Base-by-base conservation (phyloP, 495 filamentous ascomycete species). In the Copromyces sp. region DNA sequence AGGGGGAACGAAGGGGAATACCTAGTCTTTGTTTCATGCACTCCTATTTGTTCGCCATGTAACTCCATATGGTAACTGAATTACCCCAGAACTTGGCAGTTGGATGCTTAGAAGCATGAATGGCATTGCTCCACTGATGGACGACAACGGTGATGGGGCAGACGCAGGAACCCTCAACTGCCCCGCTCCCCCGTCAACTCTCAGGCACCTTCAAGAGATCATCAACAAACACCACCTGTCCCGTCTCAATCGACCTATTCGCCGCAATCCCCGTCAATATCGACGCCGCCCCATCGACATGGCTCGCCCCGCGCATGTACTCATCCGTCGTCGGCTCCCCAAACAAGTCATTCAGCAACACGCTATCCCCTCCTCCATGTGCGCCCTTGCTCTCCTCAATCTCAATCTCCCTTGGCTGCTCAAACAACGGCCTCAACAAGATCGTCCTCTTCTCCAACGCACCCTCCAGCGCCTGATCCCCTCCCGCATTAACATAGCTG, bases 221-320 rank as follows among this genome's bases (percentile, higher is more conserved):
- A 73, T 86, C 83, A 2, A 86, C 83, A 69, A 76, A 80, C 3
- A 86, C 81, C n/a, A 84, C 82, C 71, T 84, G 82, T 0, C 86
- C 87, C 68, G 83, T 88, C 2, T 83, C 82, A 41, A 89, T 86
- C 6, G 87, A 87, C 77, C 77, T 80, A 72, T 89, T 89, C 7
- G 87, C 87, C 37, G 85, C 86, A 74, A 89, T 87, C 0, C 87
- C 87, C 0, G 86, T 88, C 73, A 88, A 42, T 59, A 89, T 88
- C 6, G 85, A 87, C 73, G 83, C 78, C 0, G 86, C 87, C 3
- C 87, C 87, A 72, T 89, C 86, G 11, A 88, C 74, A 77, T 88
- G 85, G 70, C 81, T 82, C 37, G 83, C 83, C 3, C 81, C 82
- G 2, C 82, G 74, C 77, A 81, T 81, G 72, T 82, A 83, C 78